Evolutionary conservation across 2,329 filamentous ascomycete genomes (phyloP), one percentile per base, ranked within the genome.

Genomic region (Neofusicoccum cordaticola): DNA sequence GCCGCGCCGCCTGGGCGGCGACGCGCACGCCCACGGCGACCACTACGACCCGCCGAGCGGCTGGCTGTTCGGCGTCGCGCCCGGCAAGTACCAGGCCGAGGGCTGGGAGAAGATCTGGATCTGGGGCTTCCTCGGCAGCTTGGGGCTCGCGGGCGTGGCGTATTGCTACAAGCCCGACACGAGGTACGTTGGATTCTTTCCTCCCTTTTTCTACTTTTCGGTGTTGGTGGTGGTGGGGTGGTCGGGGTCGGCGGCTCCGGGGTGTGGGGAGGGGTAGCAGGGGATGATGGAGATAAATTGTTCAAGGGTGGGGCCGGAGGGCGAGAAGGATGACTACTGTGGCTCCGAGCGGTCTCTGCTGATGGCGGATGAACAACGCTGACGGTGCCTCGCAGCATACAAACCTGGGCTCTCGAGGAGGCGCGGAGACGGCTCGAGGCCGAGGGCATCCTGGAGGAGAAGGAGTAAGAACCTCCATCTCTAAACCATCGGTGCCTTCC

Each of bases 91-190:
- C 76, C 88, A 96, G 85, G 91, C 92, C 79, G 95, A 99, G 82
- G 95, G 94, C 61, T 99, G 95, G 95, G 95, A 99, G 85, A 88
- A 84, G 70, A 81, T 93, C 64, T 93, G 90, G 83, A 90, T 90
- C 77, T 91, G 91, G 77, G 93, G 93, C 57, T 93, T 96, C 79
- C 90, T 89, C 77, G 92, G 91, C 63, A 90, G 88, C 74, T 80
- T 96, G 74, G 80, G 87, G 34, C 83, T 92, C 69, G 89, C 88
- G 63, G 87, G 86, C 67, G 83, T 97, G 69, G 92, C 90, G 69
- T 92, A 97, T 81, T 92, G 92, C 68, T 98, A 95, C 78, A 98
- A 98, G 88, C 95, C 95, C 62, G 95, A 99, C 85, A 98, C 94
- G 68, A 96, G 92, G 95, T 99, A 85, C 83, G 93, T 92, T 66